phyloP scores from a whole-genome alignment of 1,284 basidiomycete species.

The Kwoniella shivajii region DNA sequence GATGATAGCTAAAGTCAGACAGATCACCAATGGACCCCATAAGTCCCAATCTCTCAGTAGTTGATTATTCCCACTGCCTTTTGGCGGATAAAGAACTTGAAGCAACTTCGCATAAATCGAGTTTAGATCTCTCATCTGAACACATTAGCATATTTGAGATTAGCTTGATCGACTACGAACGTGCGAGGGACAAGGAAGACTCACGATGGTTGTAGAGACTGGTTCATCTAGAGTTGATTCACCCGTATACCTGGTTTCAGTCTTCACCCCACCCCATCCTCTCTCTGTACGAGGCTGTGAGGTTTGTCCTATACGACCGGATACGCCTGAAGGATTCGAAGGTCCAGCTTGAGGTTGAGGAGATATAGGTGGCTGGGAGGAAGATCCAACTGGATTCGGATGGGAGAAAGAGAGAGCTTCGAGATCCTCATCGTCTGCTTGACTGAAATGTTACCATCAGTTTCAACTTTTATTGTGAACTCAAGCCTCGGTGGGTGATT shows the following conservation, averaged over 20 bases:
- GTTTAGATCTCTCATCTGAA: constrained; percentile 76
- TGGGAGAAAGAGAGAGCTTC: constrained; percentile 51
- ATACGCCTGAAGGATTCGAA: constrained; percentile 56
- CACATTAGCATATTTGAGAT: too few species aligned
- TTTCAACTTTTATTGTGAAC: background rate
- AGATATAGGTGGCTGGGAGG: constrained; percentile 5
- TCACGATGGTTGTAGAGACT: constrained; percentile 80
- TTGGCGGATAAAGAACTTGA: constrained; percentile 86
- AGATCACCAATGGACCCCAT: constrained; percentile 89
- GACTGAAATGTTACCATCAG: constrained; percentile 25
- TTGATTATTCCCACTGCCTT: constrained; percentile 68
- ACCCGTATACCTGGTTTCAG: constrained; percentile 82
- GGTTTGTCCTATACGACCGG: constrained; percentile 59
- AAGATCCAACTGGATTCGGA: constrained; percentile 21
- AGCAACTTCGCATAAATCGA: constrained; percentile 90
- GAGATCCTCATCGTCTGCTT: constrained; percentile 55
- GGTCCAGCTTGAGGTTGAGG: constrained; percentile 14
- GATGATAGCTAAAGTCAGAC: constrained; percentile 79
- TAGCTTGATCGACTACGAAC: background rate
- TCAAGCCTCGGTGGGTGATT: background rate
- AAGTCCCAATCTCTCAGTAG: constrained; percentile 92
- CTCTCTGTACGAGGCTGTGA: constrained; percentile 28
- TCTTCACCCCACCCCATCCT: constrained; percentile 68
- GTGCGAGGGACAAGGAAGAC: constrained; percentile 42
- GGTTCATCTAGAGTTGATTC: constrained; percentile 89